These are phyloP conservation scores for Pythium myriotylum DNA, from an alignment of 352 stramenopile genomes.

Conservation along the genomic window DNA sequence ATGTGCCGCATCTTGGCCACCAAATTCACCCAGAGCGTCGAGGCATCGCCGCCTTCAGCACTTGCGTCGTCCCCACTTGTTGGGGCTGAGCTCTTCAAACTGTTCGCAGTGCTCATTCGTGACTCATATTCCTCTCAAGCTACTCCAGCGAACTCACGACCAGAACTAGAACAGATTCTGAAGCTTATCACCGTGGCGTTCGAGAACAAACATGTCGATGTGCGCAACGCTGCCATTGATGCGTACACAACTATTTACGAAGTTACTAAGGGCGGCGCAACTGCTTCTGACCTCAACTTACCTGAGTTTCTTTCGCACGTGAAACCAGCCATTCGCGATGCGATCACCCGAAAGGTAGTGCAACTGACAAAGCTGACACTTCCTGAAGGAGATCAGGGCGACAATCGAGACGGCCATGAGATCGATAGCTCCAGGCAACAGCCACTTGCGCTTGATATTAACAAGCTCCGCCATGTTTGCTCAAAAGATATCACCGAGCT, in stretches of 20 bases:
- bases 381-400: not conserved
- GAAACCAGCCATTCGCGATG: constrained; percentile 71
- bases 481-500: constrained; percentile 53
- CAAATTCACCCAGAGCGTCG: constrained; percentile 50
- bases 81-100: constrained; percentile 58
- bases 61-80: constrained; percentile 56
- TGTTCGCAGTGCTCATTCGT: constrained; percentile 67
- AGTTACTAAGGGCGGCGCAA: constrained; percentile 50
- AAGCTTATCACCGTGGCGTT: constrained; percentile 51
- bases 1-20: constrained; percentile 69
- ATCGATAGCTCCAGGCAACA: constrained; percentile 60
- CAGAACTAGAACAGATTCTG: constrained; percentile 49
- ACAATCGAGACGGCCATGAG: constrained; percentile 21
- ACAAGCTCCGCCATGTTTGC: constrained; percentile 61
- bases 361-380: constrained; percentile 52
- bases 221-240: constrained; percentile 68
- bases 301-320: constrained; percentile 60
- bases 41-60: constrained; percentile 25
- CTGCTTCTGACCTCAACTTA: constrained; percentile 46
- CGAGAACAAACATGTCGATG: constrained; percentile 85
- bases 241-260: constrained; percentile 78
- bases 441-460: constrained; percentile 54
- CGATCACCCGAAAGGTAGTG: constrained; percentile 73
- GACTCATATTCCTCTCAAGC: constrained; percentile 17
- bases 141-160: constrained; percentile 3